Evolutionary conservation across 352 stramenopile species (phyloP).

Genomic region (Phytopythium boreale): DNA sequence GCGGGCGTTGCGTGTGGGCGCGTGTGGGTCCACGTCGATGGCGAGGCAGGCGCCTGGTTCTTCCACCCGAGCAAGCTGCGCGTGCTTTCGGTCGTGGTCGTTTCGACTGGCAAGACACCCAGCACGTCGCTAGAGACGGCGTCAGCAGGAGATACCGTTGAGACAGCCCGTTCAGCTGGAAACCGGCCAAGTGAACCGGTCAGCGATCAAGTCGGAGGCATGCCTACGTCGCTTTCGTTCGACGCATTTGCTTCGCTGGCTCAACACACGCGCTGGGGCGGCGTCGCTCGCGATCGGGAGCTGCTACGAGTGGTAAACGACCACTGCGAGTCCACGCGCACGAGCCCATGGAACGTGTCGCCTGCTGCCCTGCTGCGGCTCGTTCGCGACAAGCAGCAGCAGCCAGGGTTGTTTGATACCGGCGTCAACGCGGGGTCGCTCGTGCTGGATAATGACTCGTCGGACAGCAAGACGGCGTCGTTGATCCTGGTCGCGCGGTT

Average conservation of each 20-base stretch:
- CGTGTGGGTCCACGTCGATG: slow-evolving; percentile 83
- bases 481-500: slow-evolving; percentile 38
- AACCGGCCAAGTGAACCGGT: background rate
- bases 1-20: slow-evolving; percentile 54
- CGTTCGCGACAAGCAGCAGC: slow-evolving; percentile 16
- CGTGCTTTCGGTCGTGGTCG: background rate
- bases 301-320: slow-evolving; percentile 44
- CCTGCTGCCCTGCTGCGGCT: slow-evolving; percentile 12
- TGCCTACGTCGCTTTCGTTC: slow-evolving; percentile 3
- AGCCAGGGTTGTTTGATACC: background rate
- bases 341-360: slow-evolving; percentile 64
- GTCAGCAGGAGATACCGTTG: background rate
- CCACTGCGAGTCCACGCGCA: slow-evolving; percentile 46
- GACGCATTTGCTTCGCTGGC: slow-evolving; percentile 25
- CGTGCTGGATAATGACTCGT: background rate
- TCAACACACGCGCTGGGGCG: slow-evolving; percentile 38
- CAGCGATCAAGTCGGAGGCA: too few relatives aligned
- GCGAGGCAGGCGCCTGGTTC: slow-evolving; percentile 74
- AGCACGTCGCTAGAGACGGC: background rate
- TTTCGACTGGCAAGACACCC: background rate
- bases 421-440: background rate
- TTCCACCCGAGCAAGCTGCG: slow-evolving; percentile 69
- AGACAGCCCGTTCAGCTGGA: background rate
- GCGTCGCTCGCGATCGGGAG: slow-evolving; percentile 31
- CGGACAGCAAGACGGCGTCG: background rate